These are phyloP conservation scores for Fusarium keratoplasticum DNA, from an alignment of 2,329 filamentous ascomycete genomes.

Conservation along the genomic window DNA sequence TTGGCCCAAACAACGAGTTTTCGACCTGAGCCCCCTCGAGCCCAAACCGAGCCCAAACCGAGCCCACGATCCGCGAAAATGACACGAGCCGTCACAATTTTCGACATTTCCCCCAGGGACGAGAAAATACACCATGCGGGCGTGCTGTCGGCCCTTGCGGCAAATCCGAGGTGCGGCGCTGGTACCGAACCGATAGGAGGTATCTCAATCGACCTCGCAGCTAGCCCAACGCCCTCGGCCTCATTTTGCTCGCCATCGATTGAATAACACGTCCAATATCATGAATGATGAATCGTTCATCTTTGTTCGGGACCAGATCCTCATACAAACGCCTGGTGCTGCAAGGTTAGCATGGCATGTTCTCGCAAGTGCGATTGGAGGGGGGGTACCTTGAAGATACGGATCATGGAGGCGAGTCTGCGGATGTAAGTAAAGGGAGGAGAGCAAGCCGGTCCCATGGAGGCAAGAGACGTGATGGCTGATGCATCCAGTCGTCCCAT, in stretches of 20 bases:
- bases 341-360: neutral
- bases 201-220: neutral
- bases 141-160: neutral
- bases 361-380: neutral
- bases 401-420: neutral
- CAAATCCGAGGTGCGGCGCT: neutral
- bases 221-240: neutral
- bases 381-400: neutral
- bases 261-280: neutral
- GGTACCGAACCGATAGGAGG: neutral
- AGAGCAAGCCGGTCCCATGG: neutral
- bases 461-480: neutral
- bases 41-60: neutral
- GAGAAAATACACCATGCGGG: neutral
- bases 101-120: neutral
- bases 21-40: neutral
- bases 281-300: neutral
- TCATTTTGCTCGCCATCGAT: neutral
- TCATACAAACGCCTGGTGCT: neutral
- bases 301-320: neutral
- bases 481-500: neutral
- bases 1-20: neutral
- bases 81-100: neutral
- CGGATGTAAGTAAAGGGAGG: neutral
- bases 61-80: neutral